These are phyloP conservation scores for Zanthoxylum bungeanum DNA, from an alignment of 345 rosid species.

Conservation along the genomic window DNA sequence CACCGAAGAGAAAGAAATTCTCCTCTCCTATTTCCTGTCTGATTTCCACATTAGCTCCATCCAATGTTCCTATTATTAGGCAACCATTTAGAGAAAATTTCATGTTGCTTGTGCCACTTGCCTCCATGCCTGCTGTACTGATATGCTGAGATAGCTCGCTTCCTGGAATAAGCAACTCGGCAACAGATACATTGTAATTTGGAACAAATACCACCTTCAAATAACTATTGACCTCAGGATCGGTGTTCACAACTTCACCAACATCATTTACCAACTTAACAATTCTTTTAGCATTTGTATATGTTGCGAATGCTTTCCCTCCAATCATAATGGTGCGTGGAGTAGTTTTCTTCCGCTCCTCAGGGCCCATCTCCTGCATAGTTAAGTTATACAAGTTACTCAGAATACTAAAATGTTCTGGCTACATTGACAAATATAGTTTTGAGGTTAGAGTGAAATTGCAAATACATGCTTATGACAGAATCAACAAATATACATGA, in stretches of 20 bases:
- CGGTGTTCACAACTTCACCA: constrained; percentile 78
- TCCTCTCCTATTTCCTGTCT: constrained; percentile 86
- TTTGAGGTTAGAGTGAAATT: background rate
- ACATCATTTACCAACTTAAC: constrained; percentile 96
- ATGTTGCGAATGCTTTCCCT: constrained; percentile 98
- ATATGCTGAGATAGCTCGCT: constrained; percentile 97
- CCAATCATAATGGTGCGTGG: constrained; percentile 95
- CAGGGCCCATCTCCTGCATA: constrained; percentile 79
- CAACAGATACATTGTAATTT: constrained; percentile 93
- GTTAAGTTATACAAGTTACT: constrained; percentile 21
- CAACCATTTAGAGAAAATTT: constrained; percentile 94
- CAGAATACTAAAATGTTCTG: background rate
- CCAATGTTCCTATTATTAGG: constrained; percentile 92
- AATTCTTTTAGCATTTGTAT: constrained; percentile 92
- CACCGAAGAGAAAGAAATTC: constrained; percentile 95
- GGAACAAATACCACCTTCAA: constrained; percentile 97
- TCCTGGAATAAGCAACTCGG: constrained; percentile 95
- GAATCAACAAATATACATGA: background rate
- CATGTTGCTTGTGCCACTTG: constrained; percentile 99
- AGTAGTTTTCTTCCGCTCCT: constrained; percentile 76
- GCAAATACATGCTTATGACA: background rate
- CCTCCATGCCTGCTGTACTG: constrained; percentile 99
- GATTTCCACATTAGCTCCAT: constrained; percentile 98
- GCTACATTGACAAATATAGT: constrained; percentile 9
- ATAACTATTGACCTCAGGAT: constrained; percentile 86